Conservation (phyloP, 192 early-diverging fungal genomes). For the Rhizoclosmatium globosum region DNA sequence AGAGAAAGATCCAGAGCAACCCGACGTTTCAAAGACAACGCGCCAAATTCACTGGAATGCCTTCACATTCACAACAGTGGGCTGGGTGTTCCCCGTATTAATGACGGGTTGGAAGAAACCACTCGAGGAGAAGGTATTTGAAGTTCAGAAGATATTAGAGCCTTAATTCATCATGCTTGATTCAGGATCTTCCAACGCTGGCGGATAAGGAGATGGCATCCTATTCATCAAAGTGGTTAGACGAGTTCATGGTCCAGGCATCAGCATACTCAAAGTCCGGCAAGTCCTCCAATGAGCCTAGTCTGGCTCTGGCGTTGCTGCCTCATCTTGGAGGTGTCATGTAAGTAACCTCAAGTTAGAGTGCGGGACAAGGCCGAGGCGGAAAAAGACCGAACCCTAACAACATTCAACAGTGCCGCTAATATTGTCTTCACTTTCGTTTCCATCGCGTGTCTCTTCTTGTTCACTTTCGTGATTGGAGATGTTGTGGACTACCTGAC, state of each 20-base stretch:
- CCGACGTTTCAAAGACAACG: no score
- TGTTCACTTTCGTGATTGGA: no score
- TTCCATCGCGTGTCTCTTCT: no score
- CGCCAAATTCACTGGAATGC: not conserved
- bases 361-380: not conserved
- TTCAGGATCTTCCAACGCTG: slow-evolving; percentile 19
- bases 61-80: slow-evolving; percentile 17
- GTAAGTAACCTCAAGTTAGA: no score
- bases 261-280: not conserved
- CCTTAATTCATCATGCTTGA: not conserved
- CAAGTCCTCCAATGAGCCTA: not conserved
- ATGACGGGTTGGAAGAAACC: slow-evolving; percentile 1
- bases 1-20: no score
- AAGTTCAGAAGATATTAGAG: not conserved
- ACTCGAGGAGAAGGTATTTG: slow-evolving; percentile 9
- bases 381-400: not conserved
- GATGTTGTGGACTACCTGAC: no score
- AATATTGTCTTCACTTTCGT: no score
- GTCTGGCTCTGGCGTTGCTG: not conserved
- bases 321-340: not conserved
- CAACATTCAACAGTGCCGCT: no score
- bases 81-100: slow-evolving; percentile 16
- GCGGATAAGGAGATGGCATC: not conserved
- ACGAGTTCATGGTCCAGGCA: slow-evolving; percentile 4
- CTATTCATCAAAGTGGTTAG: not conserved